These are phyloP conservation scores for Linnemannia elongata DNA, from an alignment of 192 early-diverging fungal genomes.

Conservation along the genomic window DNA sequence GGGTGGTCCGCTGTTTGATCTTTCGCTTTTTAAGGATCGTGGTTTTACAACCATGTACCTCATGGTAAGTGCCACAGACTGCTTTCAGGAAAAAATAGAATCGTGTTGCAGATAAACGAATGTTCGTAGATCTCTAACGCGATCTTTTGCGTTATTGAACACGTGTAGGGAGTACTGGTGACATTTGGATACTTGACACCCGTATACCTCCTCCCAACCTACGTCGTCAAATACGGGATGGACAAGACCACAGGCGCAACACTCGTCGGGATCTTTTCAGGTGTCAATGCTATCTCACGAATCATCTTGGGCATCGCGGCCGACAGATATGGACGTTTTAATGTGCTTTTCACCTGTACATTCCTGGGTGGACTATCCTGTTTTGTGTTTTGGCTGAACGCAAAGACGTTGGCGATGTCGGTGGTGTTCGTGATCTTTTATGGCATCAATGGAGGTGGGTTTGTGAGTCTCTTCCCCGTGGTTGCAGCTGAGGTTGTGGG, in stretches of 20 bases:
- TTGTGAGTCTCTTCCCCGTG: constrained; percentile 52
- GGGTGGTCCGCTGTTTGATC: constrained; percentile 39
- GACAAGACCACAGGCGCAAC: constrained; percentile 46
- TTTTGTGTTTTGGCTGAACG: constrained; percentile 58
- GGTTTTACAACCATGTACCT: constrained; percentile 56
- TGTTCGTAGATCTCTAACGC: neutral
- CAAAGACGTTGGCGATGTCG: constrained; percentile 40
- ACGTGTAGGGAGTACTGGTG: constrained; percentile 18
- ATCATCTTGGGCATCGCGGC: constrained; percentile 57
- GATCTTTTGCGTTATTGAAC: neutral
- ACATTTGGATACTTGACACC: constrained; percentile 50
- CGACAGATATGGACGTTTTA: constrained; percentile 59
- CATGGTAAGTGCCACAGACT: constrained; percentile 32
- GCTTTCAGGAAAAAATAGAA: too few species aligned
- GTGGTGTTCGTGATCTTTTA: constrained; percentile 59
- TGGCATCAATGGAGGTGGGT: constrained; percentile 63
- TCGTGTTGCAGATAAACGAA: neutral
- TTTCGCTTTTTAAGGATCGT: constrained; percentile 55
- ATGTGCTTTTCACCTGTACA: constrained; percentile 50
- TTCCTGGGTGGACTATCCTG: constrained; percentile 58
- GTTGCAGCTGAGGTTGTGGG: constrained; percentile 56
- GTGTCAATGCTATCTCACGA: constrained; percentile 61
- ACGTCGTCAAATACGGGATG: constrained; percentile 30
- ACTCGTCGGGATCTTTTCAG: constrained; percentile 60
- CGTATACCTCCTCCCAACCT: constrained; percentile 50